A percentile compares a stretch with the other conserved stretches of the same genome.
These are phyloP conservation scores for Fusarium stilboides DNA, from an alignment of 2,329 filamentous ascomycete species.

Conservation along the genomic window DNA sequence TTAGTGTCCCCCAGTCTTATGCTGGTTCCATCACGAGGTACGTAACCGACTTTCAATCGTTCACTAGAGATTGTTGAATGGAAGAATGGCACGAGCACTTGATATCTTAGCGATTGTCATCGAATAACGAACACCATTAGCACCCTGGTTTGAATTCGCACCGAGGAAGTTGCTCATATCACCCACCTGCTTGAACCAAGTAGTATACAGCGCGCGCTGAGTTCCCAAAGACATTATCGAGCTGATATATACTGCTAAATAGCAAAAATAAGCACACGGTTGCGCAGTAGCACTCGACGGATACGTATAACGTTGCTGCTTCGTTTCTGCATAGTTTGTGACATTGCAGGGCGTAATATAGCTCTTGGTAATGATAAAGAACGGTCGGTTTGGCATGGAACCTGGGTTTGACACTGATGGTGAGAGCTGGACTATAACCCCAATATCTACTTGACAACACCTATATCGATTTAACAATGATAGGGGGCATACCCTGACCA, in stretches of 20 bases:
- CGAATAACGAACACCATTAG: neutral
- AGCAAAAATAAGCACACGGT: neutral
- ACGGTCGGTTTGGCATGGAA: too few species aligned
- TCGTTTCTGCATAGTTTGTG: too few species aligned
- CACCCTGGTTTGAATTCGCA: neutral
- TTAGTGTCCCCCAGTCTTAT: slow-evolving; percentile 21
- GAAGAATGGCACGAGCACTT: slow-evolving; percentile 1
- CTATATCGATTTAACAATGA: slow-evolving; percentile 2
- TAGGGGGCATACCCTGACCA: slow-evolving; percentile 10
- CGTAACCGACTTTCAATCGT: neutral
- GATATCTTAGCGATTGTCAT: too few species aligned
- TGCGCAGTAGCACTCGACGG: neutral
- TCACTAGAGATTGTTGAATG: slow-evolving; percentile 1
- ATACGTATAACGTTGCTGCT: neutral
- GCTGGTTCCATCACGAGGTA: slow-evolving; percentile 19
- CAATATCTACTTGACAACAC: slow-evolving; percentile 1
- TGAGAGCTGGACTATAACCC: neutral
- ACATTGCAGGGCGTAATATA: too few species aligned
- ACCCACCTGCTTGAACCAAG: too few species aligned
- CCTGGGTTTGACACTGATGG: neutral
- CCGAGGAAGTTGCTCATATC: neutral
- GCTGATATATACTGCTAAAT: neutral
- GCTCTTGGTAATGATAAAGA: too few species aligned
- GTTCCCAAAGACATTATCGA: too few species aligned
- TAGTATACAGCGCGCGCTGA: too few species aligned